Evolutionary conservation across 257 asterid genomes (phyloP).

Genomic region (Capsicum chinense): DNA sequence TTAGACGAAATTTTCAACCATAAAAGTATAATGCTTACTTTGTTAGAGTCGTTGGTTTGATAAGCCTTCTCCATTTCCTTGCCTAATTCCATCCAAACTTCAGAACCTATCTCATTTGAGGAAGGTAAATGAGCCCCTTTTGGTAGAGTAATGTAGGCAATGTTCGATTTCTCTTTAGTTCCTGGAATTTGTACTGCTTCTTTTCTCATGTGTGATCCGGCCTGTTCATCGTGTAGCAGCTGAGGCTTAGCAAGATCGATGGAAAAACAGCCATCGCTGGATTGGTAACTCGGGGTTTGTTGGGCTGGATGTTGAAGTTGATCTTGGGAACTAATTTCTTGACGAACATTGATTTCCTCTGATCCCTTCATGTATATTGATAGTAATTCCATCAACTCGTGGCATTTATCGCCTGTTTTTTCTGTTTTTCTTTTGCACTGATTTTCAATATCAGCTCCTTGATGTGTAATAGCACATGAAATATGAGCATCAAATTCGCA

Average conservation of each 20-base stretch:
- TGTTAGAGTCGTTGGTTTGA: slow-evolving; percentile 20
- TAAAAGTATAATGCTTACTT: slow-evolving; percentile 34
- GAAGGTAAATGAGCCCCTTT: slow-evolving; percentile 23
- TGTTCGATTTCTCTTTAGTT: slow-evolving; percentile 19
- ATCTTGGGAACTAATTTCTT: slow-evolving; percentile 25
- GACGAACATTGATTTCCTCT: not conserved
- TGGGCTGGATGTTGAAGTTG: slow-evolving; percentile 34
- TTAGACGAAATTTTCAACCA: not conserved
- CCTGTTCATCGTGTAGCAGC: slow-evolving; percentile 30
- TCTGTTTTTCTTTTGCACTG: not conserved
- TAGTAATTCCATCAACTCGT: slow-evolving; percentile 51
- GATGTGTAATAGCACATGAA: slow-evolving; percentile 48
- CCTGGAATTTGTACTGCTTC: slow-evolving; percentile 21
- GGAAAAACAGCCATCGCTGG: slow-evolving; percentile 63
- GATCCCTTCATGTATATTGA: slow-evolving; percentile 37
- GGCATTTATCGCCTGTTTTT: slow-evolving; percentile 24
- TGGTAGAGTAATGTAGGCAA: slow-evolving; percentile 14
- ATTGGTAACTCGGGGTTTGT: slow-evolving; percentile 46
- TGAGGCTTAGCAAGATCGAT: slow-evolving; percentile 53
- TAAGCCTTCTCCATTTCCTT: slow-evolving; percentile 29
- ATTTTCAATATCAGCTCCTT: slow-evolving; percentile 29
- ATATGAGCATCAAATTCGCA: slow-evolving; percentile 64
- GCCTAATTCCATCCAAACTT: slow-evolving; percentile 48
- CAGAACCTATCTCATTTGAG: slow-evolving; percentile 39
- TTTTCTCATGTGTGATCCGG: not conserved